These are phyloP conservation scores for Linum lewisii DNA, from an alignment of 345 rosid species.

Conservation along the genomic window DNA sequence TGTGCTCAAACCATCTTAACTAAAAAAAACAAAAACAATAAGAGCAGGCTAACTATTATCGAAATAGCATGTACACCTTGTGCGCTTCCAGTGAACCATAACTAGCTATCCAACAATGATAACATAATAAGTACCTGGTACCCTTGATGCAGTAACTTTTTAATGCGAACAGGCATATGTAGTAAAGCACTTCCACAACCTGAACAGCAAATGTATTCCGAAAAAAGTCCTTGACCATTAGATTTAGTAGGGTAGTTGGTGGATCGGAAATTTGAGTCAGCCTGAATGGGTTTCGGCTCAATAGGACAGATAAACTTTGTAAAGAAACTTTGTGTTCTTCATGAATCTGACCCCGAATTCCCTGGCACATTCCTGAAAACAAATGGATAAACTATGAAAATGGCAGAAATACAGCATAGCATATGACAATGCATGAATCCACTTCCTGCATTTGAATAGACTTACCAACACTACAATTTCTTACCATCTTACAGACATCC, in stretches of 20 bases:
- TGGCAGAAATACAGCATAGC: conserved; percentile 1
- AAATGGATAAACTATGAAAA: background rate
- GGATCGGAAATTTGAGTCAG: conserved; percentile 25
- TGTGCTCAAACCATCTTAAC: no score
- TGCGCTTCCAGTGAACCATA: no score
- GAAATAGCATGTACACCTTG: no score
- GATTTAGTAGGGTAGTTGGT: conserved; percentile 36
- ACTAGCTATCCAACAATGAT: background rate
- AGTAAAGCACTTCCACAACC: conserved; percentile 54
- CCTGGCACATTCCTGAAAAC: conserved; percentile 66
- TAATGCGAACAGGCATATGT: conserved; percentile 51
- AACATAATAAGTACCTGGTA: conserved; percentile 37
- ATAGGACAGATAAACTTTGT: conserved; percentile 44
- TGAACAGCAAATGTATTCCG: conserved; percentile 61
- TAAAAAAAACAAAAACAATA: no score
- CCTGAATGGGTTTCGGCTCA: conserved; percentile 34
- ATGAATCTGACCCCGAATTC: conserved; percentile 38
- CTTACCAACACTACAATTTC: background rate
- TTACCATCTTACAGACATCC: background rate
- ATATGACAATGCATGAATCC: background rate
- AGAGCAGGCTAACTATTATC: no score
- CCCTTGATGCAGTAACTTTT: conserved; percentile 34
- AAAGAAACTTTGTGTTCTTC: conserved; percentile 49
- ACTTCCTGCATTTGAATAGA: background rate
- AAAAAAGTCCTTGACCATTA: conserved; percentile 47